Conservation (phyloP, 352 stramenopile genomes). For the Phytophthora europaea region DNA sequence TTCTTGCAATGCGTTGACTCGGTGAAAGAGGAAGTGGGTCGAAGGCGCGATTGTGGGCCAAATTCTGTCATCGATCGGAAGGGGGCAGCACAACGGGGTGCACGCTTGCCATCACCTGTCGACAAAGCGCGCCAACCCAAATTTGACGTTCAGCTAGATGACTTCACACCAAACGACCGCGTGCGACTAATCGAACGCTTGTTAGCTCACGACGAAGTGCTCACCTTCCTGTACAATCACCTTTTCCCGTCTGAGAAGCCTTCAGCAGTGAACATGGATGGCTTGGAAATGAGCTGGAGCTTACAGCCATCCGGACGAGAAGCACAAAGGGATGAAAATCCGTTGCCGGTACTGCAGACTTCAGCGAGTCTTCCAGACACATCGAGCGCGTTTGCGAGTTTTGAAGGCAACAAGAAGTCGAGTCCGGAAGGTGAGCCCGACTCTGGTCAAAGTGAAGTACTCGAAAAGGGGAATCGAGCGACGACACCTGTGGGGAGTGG, state of each 20-base stretch:
- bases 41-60: conserved; percentile 41
- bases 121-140: conserved; percentile 31
- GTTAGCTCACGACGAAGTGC: conserved; percentile 82
- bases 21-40: conserved; percentile 79
- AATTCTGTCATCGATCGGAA: conserved; percentile 25
- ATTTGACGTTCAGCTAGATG: conserved; percentile 61
- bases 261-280: conserved; percentile 6
- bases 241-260: conserved; percentile 65
- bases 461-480: conserved; percentile 22
- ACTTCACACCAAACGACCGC: conserved; percentile 75
- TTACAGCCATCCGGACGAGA: conserved; percentile 13
- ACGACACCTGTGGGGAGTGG: conserved; percentile 49
- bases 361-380: conserved; percentile 40
- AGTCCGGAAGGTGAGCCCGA: conserved; percentile 14
- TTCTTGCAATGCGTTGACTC: conserved; percentile 88
- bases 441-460: conserved; percentile 6
- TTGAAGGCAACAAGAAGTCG: conserved; percentile 24
- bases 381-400: conserved; percentile 25
- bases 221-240: conserved; percentile 79
- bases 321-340: conserved; percentile 1
- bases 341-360: conserved; percentile 25
- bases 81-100: conserved; percentile 13
- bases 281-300: conserved; percentile 27
- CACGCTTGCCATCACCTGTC: background rate
- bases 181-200: conserved; percentile 82